phyloP scores from a whole-genome alignment of 2,329 filamentous ascomycete species.

The Alternaria gansuensis region DNA sequence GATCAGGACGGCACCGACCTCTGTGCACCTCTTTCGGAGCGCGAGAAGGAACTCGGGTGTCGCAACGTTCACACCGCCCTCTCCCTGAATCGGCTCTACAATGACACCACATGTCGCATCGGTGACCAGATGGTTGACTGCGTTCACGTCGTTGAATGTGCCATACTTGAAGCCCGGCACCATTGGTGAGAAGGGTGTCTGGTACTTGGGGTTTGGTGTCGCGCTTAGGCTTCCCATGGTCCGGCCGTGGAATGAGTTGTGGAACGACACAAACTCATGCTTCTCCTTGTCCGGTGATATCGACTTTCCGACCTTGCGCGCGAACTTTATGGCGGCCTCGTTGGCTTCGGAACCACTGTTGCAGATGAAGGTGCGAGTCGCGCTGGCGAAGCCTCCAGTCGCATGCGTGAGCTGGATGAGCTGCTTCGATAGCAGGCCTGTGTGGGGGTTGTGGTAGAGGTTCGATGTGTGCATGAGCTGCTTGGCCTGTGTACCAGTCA shows the following conservation, averaged over 20 bases:
- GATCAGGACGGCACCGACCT: conserved; percentile 87
- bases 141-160: conserved; percentile 80
- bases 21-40: conserved; percentile 82
- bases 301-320: conserved; percentile 85
- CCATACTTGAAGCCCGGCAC: conserved; percentile 91
- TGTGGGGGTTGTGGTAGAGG: conserved; percentile 97
- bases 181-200: conserved; percentile 94
- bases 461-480: conserved; percentile 93
- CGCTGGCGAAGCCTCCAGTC: conserved; percentile 83
- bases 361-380: conserved; percentile 84
- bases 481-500: conserved; percentile 55
- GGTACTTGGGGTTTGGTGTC: conserved; percentile 97
- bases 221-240: conserved; percentile 96
- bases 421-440: conserved; percentile 83
- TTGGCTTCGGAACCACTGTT: conserved; percentile 98
- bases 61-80: conserved; percentile 89
- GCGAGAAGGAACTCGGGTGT: conserved; percentile 83
- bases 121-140: conserved; percentile 77
- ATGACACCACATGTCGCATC: conserved; percentile 92
- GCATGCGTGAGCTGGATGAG: conserved; percentile 82
- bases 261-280: conserved; percentile 87
- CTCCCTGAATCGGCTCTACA: conserved; percentile 95
- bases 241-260: conserved; percentile 92
- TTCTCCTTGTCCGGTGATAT: conserved; percentile 76
- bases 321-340: conserved; percentile 97